Conservation (phyloP, 1,139 yeast species). For the Cylindricascospora bacillispora region DNA sequence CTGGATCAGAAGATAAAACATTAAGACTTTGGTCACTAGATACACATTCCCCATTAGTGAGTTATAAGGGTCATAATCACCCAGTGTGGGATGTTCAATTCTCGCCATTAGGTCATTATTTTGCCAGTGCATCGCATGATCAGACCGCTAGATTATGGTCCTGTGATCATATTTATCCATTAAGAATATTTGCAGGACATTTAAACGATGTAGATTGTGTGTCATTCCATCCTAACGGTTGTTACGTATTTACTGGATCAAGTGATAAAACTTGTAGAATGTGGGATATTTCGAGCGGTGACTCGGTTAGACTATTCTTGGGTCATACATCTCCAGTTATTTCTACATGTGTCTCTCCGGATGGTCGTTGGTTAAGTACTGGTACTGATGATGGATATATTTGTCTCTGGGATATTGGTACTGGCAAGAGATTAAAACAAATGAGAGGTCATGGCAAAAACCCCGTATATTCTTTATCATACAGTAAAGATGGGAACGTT, state of each 20-base stretch:
- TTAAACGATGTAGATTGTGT: conserved; percentile 93
- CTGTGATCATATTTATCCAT: conserved; percentile 92
- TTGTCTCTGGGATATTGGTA: conserved; percentile 88
- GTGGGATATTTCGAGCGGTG: conserved; percentile 95
- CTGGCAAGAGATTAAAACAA: conserved; percentile 73
- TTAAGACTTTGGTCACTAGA: conserved; percentile 91
- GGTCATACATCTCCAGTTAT: conserved; percentile 89
- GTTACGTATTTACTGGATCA: conserved; percentile 88
- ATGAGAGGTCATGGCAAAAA: conserved; percentile 87
- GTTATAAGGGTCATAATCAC: conserved; percentile 92
- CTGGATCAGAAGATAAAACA: conserved; percentile 85
- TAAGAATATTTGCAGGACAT: conserved; percentile 95
- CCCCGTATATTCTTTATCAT: conserved; percentile 73
- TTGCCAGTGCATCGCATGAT: conserved; percentile 94
- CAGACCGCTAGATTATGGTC: conserved; percentile 98
- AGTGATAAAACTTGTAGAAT: conserved; percentile 90
- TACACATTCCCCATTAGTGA: conserved; percentile 75
- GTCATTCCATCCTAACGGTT: conserved; percentile 91
- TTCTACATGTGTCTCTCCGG: conserved; percentile 82
- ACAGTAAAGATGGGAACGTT: conserved; percentile 78
- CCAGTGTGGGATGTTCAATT: conserved; percentile 97
- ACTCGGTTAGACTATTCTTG: conserved; percentile 82
- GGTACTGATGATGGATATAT: conserved; percentile 91
- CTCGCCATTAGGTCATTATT: conserved; percentile 92
- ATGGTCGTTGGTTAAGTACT: conserved; percentile 92